A percentile compares a stretch with the other conserved stretches of the same genome.
Evolutionary conservation across 2,329 filamentous ascomycete species (phyloP).

Genomic region (Didymella lethalis): DNA sequence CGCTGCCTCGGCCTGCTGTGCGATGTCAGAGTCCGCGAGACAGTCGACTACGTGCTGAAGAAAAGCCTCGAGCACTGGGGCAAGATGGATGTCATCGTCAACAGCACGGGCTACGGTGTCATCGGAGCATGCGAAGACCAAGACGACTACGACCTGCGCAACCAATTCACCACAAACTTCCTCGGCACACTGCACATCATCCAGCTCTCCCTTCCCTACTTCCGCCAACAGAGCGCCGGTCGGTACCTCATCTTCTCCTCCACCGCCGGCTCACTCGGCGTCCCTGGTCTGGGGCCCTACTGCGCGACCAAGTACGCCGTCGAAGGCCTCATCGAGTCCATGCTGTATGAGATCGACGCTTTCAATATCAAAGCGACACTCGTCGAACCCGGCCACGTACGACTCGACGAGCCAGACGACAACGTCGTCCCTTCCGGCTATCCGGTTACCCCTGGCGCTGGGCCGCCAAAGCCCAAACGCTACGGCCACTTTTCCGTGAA

Average conservation of each 20-base stretch:
- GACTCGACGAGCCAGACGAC: constrained; percentile 79
- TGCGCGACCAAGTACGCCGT: constrained; percentile 98
- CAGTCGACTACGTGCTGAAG: constrained; percentile 75
- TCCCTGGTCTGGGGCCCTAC: constrained; percentile 91
- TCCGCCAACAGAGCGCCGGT: constrained; percentile 75
- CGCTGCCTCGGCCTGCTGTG: constrained; percentile 84
- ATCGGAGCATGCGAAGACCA: constrained; percentile 97
- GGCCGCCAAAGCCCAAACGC: constrained; percentile 65
- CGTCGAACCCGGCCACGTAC: constrained; percentile 87
- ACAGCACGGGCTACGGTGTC: constrained; percentile 91
- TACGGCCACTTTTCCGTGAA: constrained; percentile 96
- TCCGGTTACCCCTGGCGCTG: constrained; percentile 40
- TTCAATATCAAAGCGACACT: constrained; percentile 95
- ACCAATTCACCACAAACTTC: constrained; percentile 98
- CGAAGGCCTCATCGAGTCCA: constrained; percentile 92
- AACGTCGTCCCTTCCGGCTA: constrained; percentile 37
- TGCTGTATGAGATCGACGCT: constrained; percentile 91
- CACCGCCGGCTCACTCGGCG: constrained; percentile 88
- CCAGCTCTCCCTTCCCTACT: constrained; percentile 85
- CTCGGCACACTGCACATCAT: constrained; percentile 95
- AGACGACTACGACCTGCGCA: constrained; percentile 90
- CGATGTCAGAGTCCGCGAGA: constrained; percentile 84
- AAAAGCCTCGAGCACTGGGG: constrained; percentile 77
- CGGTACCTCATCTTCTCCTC: constrained; percentile 95
- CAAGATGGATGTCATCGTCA: constrained; percentile 86